These are phyloP conservation scores for Monilinia fructigena DNA, from an alignment of 2,329 filamentous ascomycete genomes.

Conservation along the genomic window DNA sequence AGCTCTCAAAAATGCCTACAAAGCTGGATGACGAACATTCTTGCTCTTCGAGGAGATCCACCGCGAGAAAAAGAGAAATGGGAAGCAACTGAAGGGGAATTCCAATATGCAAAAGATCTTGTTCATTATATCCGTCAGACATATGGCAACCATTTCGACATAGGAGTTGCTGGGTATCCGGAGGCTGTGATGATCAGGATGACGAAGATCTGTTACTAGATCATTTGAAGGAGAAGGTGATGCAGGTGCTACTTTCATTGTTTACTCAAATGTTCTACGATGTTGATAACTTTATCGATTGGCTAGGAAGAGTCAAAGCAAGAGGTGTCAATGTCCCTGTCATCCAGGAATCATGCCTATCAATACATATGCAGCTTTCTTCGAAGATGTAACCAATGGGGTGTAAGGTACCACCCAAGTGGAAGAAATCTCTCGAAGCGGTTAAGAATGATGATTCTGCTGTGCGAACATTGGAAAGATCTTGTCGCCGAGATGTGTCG, in stretches of 20 bases:
- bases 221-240: constrained; percentile 95
- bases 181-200: constrained; percentile 91
- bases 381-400: constrained; percentile 88
- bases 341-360: constrained; percentile 89
- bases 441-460: constrained; percentile 96
- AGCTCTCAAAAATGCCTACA: constrained; percentile 84
- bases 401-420: constrained; percentile 75
- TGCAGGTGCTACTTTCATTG: constrained; percentile 86
- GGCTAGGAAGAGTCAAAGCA: constrained; percentile 82
- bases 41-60: constrained; percentile 89
- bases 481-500: constrained; percentile 89
- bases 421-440: constrained; percentile 80
- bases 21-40: constrained; percentile 96
- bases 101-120: constrained; percentile 88
- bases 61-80: constrained; percentile 92
- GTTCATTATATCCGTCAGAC: constrained; percentile 71
- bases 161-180: constrained; percentile 94
- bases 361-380: constrained; percentile 90
- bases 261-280: constrained; percentile 99
- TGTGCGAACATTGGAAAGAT: constrained; percentile 79
- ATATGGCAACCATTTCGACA: constrained; percentile 91
- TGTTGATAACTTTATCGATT: constrained; percentile 87
- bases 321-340: constrained; percentile 82
- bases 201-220: constrained; percentile 82
- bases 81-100: constrained; percentile 82